Percentiles rank a stretch among this genome's conserved stretches.
These are phyloP conservation scores for Hamamelis virginiana DNA, from an alignment of 164 flowering plant genomes.

Conservation along the genomic window DNA sequence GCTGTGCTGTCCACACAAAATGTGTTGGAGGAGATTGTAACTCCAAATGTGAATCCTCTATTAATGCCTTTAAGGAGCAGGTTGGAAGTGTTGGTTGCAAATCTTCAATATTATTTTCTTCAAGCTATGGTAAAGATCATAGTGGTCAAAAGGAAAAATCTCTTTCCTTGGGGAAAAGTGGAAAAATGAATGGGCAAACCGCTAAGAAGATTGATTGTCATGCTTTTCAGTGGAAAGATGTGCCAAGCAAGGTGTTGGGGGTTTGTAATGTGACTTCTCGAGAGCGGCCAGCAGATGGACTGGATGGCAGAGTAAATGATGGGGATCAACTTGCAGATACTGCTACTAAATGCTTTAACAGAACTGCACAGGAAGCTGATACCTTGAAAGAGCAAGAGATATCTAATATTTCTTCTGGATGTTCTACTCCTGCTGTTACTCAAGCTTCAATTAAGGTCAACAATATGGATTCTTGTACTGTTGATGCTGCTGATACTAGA, in stretches of 20 bases:
- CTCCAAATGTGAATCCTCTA: constrained; percentile 14
- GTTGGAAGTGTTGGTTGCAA: constrained; percentile 9
- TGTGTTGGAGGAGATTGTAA: constrained; percentile 24
- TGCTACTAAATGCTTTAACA: constrained; percentile 21
- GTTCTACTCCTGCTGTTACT: constrained; percentile 58
- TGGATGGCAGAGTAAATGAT: constrained; percentile 15
- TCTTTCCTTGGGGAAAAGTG: constrained; percentile 16
- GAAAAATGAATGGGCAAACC: constrained; percentile 16
- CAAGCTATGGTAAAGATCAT: constrained; percentile 21
- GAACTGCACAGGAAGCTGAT: constrained; percentile 22
- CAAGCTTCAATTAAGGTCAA: constrained; percentile 44
- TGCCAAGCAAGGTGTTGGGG: constrained; percentile 36
- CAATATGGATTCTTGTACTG: constrained; percentile 38
- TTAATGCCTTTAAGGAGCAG: constrained; percentile 21
- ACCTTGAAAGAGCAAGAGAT: constrained; percentile 46
- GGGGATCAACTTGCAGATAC: constrained; percentile 27
- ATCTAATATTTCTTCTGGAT: constrained; percentile 55
- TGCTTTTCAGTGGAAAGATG: constrained; percentile 59
- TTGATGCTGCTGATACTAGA: constrained; percentile 29
- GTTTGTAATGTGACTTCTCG: constrained; percentile 19
- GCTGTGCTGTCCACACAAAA: constrained; percentile 29
- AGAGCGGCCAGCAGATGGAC: constrained; percentile 19
- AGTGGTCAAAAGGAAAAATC: constrained; percentile 11
- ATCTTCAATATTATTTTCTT: constrained; percentile 12
- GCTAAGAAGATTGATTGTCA: constrained; percentile 17